Conservation (phyloP, 768 basidiomycete species). For the Termitomyces sp. region DNA sequence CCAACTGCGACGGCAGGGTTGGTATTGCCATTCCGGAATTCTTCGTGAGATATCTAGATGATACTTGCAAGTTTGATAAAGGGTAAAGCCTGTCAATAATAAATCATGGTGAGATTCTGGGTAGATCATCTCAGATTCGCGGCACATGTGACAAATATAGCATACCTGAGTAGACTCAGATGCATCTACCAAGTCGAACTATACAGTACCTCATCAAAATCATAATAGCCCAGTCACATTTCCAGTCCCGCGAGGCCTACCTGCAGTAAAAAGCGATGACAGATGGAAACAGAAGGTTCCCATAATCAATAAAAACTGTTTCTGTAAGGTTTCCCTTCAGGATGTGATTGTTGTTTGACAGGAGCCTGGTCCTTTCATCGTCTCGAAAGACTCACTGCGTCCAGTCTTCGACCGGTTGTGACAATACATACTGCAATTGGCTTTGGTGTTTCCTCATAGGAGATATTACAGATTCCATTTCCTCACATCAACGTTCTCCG, state of each 20-base stretch:
- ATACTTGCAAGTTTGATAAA: background rate
- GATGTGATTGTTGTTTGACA: background rate
- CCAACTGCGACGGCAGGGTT: conserved; percentile 29
- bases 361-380: background rate
- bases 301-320: background rate
- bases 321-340: background rate
- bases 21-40: conserved; percentile 39
- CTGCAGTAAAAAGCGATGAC: background rate
- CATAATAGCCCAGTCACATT: background rate
- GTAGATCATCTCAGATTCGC: background rate
- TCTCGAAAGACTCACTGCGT: background rate
- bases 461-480: background rate
- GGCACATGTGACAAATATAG: background rate
- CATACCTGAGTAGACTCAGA: too few relatives aligned
- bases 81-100: background rate
- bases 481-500: background rate
- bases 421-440: background rate
- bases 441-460: background rate
- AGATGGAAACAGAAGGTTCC: background rate
- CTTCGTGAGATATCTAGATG: conserved; percentile 18
- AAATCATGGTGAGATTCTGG: background rate
- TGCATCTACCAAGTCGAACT: too few relatives aligned
- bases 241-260: background rate
- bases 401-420: background rate
- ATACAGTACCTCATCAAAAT: background rate